Base-by-base conservation (phyloP, 495 filamentous ascomycete species). In the Aspergillus leporis region DNA sequence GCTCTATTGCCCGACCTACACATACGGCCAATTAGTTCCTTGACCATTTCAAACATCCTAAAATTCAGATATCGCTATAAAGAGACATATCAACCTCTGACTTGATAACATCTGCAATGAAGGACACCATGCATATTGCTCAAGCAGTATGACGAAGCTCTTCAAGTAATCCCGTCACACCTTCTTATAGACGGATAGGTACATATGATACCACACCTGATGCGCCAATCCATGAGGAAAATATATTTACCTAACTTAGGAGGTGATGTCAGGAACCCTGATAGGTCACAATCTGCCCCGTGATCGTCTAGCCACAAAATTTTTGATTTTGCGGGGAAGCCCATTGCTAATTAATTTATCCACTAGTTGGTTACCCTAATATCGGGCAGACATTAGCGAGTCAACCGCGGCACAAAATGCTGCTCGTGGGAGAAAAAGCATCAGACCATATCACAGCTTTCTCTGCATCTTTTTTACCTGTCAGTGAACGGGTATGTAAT, bases 31-130 rank as follows among this genome's bases (percentile, higher is more conserved):
- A 4, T 12, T 2, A 36, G 34, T 36, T 4, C 34, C 13, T 12
- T 10, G 34, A 14, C 34, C 13, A 36, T 12, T 2, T 36, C 13
- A 14, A 36, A 36, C 34, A 45, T 45, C 16, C 6, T 18, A 19
- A n/a, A n/a, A 9, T 45, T 19, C n/a, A 45, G 19, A 18, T 18
- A 43, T 45, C 41, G 16, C 14, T 45, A 19, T 3, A 51, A 25
- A 19, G 4, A n/a, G 21, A 51, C 25, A 51, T 38, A 32, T 32
- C 50, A 23, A 40, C 31, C 19, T 31, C 23, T 49, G 10, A 23
- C 18, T 31, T 28, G 23, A 14, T 16, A 28, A 19, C 55, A 57
- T 54, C 54, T 64, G 61, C 61, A 21, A 51, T 23, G 51, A 55
- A 47, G 22, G 23, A 38, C 40, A 48, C 40, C 32, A 46, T 31